Base-by-base conservation (phyloP, 768 basidiomycete genomes). In the Mycena albidolilacea region DNA sequence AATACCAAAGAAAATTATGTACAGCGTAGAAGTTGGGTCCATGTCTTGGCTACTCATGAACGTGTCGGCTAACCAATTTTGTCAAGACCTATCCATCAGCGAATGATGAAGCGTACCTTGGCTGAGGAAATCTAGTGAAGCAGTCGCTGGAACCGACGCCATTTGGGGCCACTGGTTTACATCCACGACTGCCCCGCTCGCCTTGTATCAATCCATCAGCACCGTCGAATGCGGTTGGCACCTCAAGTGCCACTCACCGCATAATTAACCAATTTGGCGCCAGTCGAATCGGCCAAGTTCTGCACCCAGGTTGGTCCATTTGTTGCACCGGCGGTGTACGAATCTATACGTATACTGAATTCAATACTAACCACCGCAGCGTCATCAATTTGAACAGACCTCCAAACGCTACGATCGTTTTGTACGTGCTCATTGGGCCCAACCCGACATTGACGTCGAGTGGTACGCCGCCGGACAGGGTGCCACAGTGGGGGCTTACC, bases 331-430 rank as follows among this genome's bases (percentile, higher is more conserved):
- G 86, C 87, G 0, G 86, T 85, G n/a, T 81, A 80, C 0, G 85
- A 79, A 65, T 81, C 74, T 7, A 83, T 79, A 8, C 38, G 52
- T n/a, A 17, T 48, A 44, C 10, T 55, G 8, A 52, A 14, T 19
- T 39, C 37, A 14, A 9, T 3, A 11, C 23, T 44, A 10, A 0
- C 14, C 11, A 46, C 19, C 21, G 15, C 38, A 30, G 19, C 39
- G 6, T 23, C 10, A 19, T 17, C 12, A 37, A 19, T 35, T 57
- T 15, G 15, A 7, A 67, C 83, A 41, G 74, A 87, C 88, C 66
- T 60, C 88, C 88, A 71, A 89, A 90, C 0, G 88, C 81, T 7
- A 90, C 88, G 52, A 90, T 86, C 3, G 85, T 88, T 69, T 83
- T 85, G 69, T 85, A 84, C 6, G 70, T 72, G 7, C 71, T 69